A percentile compares a stretch with the other conserved stretches of the same genome.
Conservation (phyloP, 2,329 filamentous ascomycete genomes). For the Botryotinia globosa region DNA sequence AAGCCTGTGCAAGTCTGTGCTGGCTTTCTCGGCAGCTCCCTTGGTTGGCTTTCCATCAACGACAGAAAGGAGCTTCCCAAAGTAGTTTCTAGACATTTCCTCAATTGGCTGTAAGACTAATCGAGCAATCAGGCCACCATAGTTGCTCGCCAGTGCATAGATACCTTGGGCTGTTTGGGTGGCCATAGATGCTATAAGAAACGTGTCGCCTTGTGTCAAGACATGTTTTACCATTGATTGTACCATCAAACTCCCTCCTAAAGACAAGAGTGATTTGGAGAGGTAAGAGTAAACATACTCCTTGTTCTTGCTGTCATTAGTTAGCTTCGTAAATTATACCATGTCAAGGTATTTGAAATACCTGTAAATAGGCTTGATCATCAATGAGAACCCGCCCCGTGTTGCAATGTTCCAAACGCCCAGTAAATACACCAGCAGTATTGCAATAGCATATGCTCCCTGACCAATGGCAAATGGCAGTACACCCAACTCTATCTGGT, state of each 20-base stretch:
- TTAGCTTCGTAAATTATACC: not conserved
- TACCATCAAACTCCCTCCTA: slow-evolving; percentile 79
- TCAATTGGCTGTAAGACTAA: slow-evolving; percentile 94
- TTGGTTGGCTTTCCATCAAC: slow-evolving; percentile 31
- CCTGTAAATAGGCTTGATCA: slow-evolving; percentile 46
- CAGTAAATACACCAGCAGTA: slow-evolving; percentile 68
- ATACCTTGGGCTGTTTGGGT: slow-evolving; percentile 79
- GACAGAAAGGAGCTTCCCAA: slow-evolving; percentile 69
- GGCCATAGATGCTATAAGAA: slow-evolving; percentile 78
- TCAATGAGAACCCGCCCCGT: slow-evolving; percentile 65
- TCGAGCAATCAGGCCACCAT: slow-evolving; percentile 82
- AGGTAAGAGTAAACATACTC: slow-evolving; percentile 47
- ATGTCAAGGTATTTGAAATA: slow-evolving; percentile 22
- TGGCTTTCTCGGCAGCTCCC: slow-evolving; percentile 43
- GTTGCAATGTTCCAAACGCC: slow-evolving; percentile 57
- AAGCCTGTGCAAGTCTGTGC: slow-evolving; percentile 58
- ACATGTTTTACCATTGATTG: slow-evolving; percentile 91
- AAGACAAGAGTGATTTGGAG: slow-evolving; percentile 64
- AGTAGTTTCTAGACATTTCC: slow-evolving; percentile 86
- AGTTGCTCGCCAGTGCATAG: slow-evolving; percentile 92
- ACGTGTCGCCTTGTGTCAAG: slow-evolving; percentile 89
- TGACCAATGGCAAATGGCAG: slow-evolving; percentile 89
- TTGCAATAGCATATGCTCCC: slow-evolving; percentile 65
- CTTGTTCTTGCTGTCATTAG: slow-evolving; percentile 20
- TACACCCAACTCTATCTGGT: slow-evolving; percentile 61